Conservation (phyloP, 805 yeast species). For the Metschnikowia rubicola region DNA sequence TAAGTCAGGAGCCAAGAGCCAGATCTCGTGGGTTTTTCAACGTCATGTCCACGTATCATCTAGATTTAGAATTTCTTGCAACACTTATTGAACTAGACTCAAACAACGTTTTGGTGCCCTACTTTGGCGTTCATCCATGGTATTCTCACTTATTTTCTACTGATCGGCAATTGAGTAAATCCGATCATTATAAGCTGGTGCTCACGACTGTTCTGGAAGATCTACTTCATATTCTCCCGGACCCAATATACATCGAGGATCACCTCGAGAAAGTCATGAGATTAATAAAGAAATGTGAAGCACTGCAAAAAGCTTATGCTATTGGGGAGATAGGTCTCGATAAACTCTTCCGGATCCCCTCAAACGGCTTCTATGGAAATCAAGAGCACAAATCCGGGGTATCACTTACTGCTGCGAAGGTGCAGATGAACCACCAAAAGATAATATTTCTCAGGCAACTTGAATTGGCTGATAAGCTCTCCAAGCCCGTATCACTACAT, state of each 20-base stretch:
- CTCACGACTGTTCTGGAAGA: constrained; percentile 41
- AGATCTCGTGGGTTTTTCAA: constrained; percentile 17
- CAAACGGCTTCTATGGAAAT: constrained; percentile 51
- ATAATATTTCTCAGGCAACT: constrained; percentile 50
- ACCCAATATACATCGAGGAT: constrained; percentile 46
- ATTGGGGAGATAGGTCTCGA: constrained; percentile 95
- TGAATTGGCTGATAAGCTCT: constrained; percentile 46
- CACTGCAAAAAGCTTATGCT: constrained; percentile 25
- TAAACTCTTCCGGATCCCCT: constrained; percentile 66
- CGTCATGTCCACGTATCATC: constrained; percentile 39
- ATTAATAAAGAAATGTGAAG: constrained; percentile 16
- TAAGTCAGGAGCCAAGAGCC: constrained; percentile 3
- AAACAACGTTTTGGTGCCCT: constrained; percentile 33
- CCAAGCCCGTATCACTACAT: constrained; percentile 68
- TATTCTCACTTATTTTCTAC: constrained; percentile 61
- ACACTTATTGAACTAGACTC: constrained; percentile 13
- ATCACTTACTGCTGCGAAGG: constrained; percentile 47
- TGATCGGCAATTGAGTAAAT: constrained; percentile 28
- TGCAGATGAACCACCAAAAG: constrained; percentile 64
- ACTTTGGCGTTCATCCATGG: constrained; percentile 92
- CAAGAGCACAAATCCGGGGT: constrained; percentile 11
- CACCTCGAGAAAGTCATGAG: constrained; percentile 32
- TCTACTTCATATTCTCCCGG: constrained; percentile 52
- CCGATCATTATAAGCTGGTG: constrained; percentile 54
- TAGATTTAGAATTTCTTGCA: constrained; percentile 30